These are phyloP conservation scores for Fraxinus americana DNA, from an alignment of 257 asterid species.

Conservation along the genomic window DNA sequence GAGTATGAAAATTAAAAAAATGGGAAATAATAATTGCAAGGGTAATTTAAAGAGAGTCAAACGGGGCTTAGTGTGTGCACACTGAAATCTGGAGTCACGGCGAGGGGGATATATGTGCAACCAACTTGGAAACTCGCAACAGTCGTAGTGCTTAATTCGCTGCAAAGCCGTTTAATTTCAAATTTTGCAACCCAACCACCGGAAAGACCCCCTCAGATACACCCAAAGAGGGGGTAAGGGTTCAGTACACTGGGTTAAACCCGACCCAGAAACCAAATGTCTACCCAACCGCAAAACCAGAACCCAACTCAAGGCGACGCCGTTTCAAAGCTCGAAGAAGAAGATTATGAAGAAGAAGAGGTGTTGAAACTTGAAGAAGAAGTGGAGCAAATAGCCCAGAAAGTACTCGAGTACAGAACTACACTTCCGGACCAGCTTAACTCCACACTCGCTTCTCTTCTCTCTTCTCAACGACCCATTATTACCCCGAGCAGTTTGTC, in stretches of 20 bases:
- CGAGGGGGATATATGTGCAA: no score
- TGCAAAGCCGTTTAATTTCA: neutral
- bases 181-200: neutral
- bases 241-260: neutral
- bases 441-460: slow-evolving; percentile 32
- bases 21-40: no score
- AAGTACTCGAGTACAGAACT: slow-evolving; percentile 29
- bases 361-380: slow-evolving; percentile 27
- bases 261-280: slow-evolving; percentile 17
- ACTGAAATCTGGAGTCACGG: no score
- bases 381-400: slow-evolving; percentile 39
- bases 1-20: no score
- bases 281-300: slow-evolving; percentile 13
- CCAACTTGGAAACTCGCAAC: no score
- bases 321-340: slow-evolving; percentile 17
- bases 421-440: slow-evolving; percentile 37
- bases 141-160: no score
- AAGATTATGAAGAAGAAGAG: neutral
- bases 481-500: slow-evolving; percentile 6
- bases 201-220: neutral
- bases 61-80: no score
- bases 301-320: slow-evolving; percentile 17
- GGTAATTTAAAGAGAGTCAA: no score
- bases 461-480: slow-evolving; percentile 37
- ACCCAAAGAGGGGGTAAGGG: neutral